Conservation (phyloP, 2,329 filamentous ascomycete species). For the Pseudohalonectria lignicola region DNA sequence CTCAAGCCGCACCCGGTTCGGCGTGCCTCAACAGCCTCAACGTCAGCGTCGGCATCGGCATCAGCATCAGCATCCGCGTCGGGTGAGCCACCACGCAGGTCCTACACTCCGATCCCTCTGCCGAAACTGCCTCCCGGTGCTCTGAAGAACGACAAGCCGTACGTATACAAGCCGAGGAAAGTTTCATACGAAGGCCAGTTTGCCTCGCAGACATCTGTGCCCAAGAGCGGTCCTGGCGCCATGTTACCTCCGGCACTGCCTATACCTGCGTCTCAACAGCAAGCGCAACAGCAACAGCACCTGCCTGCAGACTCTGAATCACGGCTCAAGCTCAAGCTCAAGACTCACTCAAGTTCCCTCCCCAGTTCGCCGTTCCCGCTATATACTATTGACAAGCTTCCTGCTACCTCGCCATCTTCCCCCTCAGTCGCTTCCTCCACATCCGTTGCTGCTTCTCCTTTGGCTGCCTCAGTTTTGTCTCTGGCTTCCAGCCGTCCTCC, state of each 20-base stretch:
- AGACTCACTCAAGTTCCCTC: too few relatives aligned
- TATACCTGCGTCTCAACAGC: too few relatives aligned
- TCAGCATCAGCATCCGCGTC: constrained; percentile 5
- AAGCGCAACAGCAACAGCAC: too few relatives aligned
- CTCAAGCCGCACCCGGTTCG: too few relatives aligned
- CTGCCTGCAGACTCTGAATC: too few relatives aligned
- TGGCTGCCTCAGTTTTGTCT: too few relatives aligned
- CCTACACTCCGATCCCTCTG: constrained; percentile 13
- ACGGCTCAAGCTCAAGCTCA: too few relatives aligned
- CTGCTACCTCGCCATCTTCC: not conserved
- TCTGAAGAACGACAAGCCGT: constrained; percentile 32
- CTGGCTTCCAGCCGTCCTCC: not conserved
- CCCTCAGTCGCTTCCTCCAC: too few relatives aligned
- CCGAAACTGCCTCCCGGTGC: constrained; percentile 12
- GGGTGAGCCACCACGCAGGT: constrained; percentile 8
- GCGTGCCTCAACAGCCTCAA: too few relatives aligned
- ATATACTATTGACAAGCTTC: not conserved
- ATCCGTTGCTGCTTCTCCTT: too few relatives aligned
- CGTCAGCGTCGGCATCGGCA: constrained; percentile 20
- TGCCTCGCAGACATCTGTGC: constrained; percentile 1
- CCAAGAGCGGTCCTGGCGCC: constrained; percentile 1
- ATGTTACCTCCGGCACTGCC: constrained; percentile 1
- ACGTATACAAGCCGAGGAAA: constrained; percentile 39
- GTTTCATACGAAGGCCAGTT: constrained; percentile 9
- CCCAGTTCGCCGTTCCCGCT: too few relatives aligned